Base-by-base conservation (phyloP, 768 basidiomycete genomes). In the Coprinopsis cinerea region DNA sequence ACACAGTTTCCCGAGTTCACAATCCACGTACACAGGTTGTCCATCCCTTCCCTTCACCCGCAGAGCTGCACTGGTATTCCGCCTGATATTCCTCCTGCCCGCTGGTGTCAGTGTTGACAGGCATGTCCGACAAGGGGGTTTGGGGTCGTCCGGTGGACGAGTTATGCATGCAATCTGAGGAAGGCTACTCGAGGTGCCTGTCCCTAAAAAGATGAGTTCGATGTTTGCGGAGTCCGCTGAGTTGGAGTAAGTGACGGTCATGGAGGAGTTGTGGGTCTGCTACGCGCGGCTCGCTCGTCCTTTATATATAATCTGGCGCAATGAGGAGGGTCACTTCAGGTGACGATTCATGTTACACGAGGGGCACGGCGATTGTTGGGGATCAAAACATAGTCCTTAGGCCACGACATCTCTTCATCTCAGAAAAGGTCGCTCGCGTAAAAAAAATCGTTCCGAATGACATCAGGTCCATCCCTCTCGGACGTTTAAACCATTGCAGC, bases 191-290 rank as follows among this genome's bases (percentile, higher is more conserved):
- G 89, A 91, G 24, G 84, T 85, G 44, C 88, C 90, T 30, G 88
- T 92, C 46, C 90, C 90, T 25, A 91, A 78, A 62, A 92, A 88
- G 50, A 92, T 81, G 56, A 90, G 67, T 61, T 92, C 87, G 17
- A 64, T 42, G n/a, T n/a, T n/a, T n/a, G n/a, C n/a, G n/a, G 39
- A 42, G 3, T 41, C 43, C 15, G 20, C 51, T 7, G 30, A 7
- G 30, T 32, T 32, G 30, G 30, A 15, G 30, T 7, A 7, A 17
- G 36, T 18, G 17, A 18, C 6, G 18, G 36, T 9, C 36, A 39
- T 39, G n/a, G n/a, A n/a, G n/a, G n/a, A n/a, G n/a, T n/a, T n/a
- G n/a, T n/a, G n/a, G n/a, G n/a, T n/a, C n/a, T n/a, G n/a, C n/a
- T n/a, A n/a, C n/a, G n/a, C n/a, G n/a, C n/a, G n/a, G n/a, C n/a